Percentiles rank a stretch among this genome's conserved stretches.
Conservation (phyloP, 2,329 filamentous ascomycete genomes). For the Neopestalotiopsis sp. region DNA sequence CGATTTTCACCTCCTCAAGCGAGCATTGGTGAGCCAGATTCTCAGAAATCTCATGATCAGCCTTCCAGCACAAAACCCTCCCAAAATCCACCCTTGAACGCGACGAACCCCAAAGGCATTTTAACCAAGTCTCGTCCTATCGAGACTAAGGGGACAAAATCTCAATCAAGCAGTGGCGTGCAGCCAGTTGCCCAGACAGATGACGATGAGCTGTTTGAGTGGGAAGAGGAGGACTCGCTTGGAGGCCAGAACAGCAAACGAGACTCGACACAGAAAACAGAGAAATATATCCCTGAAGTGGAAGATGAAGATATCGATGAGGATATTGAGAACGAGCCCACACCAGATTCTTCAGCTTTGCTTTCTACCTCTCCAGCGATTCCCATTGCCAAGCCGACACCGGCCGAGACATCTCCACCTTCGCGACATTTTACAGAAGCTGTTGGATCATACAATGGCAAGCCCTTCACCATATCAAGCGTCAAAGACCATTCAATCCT, state of each 20-base stretch:
- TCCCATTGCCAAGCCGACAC: constrained; percentile 39
- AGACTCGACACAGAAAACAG: constrained; percentile 30
- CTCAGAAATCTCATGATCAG: constrained; percentile 17
- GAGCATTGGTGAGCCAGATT: constrained; percentile 6
- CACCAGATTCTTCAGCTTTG: constrained; percentile 16
- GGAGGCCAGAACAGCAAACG: constrained; percentile 18
- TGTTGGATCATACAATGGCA: constrained; percentile 60
- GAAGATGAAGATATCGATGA: constrained; percentile 36
- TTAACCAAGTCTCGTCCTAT: background rate
- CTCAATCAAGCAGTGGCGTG: background rate
- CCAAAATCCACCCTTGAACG: constrained; percentile 13
- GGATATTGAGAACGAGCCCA: constrained; percentile 23
- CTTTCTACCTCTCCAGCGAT: constrained; percentile 47
- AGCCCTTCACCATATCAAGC: constrained; percentile 56
- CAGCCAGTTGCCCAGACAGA: constrained; percentile 34
- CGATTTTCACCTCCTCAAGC: constrained; percentile 29
- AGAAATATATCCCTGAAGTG: constrained; percentile 40
- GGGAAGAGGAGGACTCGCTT: constrained; percentile 39
- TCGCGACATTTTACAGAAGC: constrained; percentile 45
- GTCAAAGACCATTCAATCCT: constrained; percentile 55
- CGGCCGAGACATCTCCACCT: constrained; percentile 34
- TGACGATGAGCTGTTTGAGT: constrained; percentile 49
- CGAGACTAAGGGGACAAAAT: background rate
- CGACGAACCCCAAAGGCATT: constrained; percentile 10
- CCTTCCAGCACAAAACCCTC: constrained; percentile 13